phyloP scores from a whole-genome alignment of 768 basidiomycete species.

The Suillus decipiens region DNA sequence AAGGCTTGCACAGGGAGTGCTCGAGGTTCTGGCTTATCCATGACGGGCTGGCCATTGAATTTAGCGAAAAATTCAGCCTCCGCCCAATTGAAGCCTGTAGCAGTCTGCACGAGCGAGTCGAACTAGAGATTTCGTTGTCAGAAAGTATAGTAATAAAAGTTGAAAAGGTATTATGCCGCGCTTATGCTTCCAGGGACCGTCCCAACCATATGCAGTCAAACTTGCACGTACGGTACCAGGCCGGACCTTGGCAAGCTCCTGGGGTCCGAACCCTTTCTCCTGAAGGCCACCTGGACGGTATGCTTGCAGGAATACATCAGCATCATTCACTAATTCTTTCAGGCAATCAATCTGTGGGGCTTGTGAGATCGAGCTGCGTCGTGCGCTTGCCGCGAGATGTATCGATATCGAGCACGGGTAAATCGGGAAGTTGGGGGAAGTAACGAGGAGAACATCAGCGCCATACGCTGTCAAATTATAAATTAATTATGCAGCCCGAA shows the following conservation, averaged over 20 bases:
- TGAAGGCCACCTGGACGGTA: constrained; percentile 56
- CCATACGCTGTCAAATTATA: constrained; percentile 44
- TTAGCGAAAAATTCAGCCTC: constrained; percentile 51
- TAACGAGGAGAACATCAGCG: constrained; percentile 56
- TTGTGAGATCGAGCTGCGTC: constrained; percentile 55
- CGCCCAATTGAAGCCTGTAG: constrained; percentile 58
- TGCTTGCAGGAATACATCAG: constrained; percentile 63
- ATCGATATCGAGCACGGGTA: constrained; percentile 54
- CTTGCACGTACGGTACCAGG: constrained; percentile 57
- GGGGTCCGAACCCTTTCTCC: constrained; percentile 48
- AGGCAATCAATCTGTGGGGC: constrained; percentile 36
- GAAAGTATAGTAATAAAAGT: not conserved
- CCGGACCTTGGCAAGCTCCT: constrained; percentile 37
- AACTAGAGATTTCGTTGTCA: constrained; percentile 42
- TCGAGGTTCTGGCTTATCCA: constrained; percentile 19
- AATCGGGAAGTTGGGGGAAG: constrained; percentile 54
- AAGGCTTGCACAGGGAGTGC: constrained; percentile 59
- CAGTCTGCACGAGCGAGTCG: constrained; percentile 65
- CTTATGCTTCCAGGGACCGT: constrained; percentile 55
- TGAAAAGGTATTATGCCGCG: constrained; percentile 44
- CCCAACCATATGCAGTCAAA: constrained; percentile 57
- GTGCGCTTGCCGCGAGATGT: constrained; percentile 67
- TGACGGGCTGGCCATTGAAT: constrained; percentile 22
- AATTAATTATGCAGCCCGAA: not conserved
- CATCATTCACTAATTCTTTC: constrained; percentile 36